phyloP scores from a whole-genome alignment of 805 yeast genomes.

The Ogataea kodamae region DNA sequence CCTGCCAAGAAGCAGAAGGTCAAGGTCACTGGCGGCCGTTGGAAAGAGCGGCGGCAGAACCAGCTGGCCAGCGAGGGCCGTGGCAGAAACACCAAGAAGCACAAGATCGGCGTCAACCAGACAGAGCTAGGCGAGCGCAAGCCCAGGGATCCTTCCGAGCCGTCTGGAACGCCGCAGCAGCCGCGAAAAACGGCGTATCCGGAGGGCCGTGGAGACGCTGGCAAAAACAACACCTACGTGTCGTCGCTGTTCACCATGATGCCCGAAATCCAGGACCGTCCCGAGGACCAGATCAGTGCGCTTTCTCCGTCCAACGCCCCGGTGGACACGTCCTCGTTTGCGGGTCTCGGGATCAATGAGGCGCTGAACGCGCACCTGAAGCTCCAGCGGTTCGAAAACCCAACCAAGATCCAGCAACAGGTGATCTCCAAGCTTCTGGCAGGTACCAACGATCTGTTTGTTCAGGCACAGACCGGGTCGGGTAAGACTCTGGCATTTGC shows the following conservation, averaged over 20 bases:
- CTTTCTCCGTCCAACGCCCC: constrained; percentile 82
- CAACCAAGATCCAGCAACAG: constrained; percentile 83
- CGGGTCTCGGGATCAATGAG: constrained; percentile 64
- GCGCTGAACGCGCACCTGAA: constrained; percentile 51
- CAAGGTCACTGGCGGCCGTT: constrained; percentile 67
- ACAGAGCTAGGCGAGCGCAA: constrained; percentile 8
- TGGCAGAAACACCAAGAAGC: constrained; percentile 22
- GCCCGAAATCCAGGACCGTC: constrained; percentile 46
- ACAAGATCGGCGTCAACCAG: constrained; percentile 17
- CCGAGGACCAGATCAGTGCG: constrained; percentile 31
- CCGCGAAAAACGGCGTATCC: constrained; percentile 28
- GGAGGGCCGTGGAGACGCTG: constrained; percentile 54
- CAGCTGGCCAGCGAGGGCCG: constrained; percentile 50
- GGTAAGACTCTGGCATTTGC: constrained; percentile 92
- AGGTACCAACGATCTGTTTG: constrained; percentile 63
- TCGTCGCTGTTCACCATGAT: constrained; percentile 82
- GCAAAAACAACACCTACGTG: constrained; percentile 62
- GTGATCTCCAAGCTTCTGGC: constrained; percentile 63
- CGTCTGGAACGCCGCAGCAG: not conserved
- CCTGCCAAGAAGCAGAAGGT: constrained; percentile 18
- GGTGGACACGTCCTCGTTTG: constrained; percentile 65
- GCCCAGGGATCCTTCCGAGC: not conserved
- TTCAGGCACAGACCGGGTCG: constrained; percentile 97
- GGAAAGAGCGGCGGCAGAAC: constrained; percentile 75
- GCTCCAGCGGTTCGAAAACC: constrained; percentile 52